Percentiles rank a stretch among this genome's conserved stretches.
phyloP scores from a whole-genome alignment of 352 stramenopile species.

The Globisporangium mamillatum region DNA sequence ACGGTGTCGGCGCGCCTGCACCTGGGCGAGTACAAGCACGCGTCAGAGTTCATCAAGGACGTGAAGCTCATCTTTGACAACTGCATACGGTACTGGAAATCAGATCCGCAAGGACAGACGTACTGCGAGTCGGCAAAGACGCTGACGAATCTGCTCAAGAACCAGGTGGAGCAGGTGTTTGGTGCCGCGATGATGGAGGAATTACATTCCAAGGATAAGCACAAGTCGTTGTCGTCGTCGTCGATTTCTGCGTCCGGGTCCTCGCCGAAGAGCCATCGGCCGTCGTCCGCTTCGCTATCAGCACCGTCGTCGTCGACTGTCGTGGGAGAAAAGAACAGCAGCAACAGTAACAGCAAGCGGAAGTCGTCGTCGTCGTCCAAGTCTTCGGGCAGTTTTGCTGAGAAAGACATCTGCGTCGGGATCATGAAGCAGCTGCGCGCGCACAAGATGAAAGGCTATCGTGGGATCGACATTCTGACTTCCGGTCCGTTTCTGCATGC shows the following conservation, averaged over 20 bases:
- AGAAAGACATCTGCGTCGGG: conserved; percentile 61
- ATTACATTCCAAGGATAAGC: conserved; percentile 35
- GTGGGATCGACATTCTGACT: conserved; percentile 79
- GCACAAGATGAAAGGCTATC: conserved; percentile 86
- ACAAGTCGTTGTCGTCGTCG: conserved; percentile 28
- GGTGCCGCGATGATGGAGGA: conserved; percentile 26
- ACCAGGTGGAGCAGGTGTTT: conserved; percentile 37
- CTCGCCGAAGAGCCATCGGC: conserved; percentile 18
- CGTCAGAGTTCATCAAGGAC: conserved; percentile 52
- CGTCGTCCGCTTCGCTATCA: conserved; percentile 22
- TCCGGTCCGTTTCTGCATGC: conserved; percentile 79
- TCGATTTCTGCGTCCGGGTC: conserved; percentile 15
- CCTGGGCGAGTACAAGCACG: conserved; percentile 60
- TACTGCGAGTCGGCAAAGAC: conserved; percentile 78
- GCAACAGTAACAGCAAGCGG: conserved; percentile 17
- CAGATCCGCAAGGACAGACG: conserved; percentile 66
- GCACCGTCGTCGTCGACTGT: not conserved
- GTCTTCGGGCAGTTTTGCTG: conserved; percentile 28
- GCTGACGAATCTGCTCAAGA: conserved; percentile 52
- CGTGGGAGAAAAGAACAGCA: conserved; percentile 20
- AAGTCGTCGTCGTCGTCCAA: conserved; percentile 42
- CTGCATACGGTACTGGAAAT: conserved; percentile 79
- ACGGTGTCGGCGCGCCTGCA: conserved; percentile 74
- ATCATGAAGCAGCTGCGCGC: conserved; percentile 71
- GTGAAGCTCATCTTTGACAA: conserved; percentile 86